Evolutionary conservation across 1,139 yeast species (phyloP), one percentile per base, ranked within the genome.

Genomic region (Suhomyces kunorum): DNA sequence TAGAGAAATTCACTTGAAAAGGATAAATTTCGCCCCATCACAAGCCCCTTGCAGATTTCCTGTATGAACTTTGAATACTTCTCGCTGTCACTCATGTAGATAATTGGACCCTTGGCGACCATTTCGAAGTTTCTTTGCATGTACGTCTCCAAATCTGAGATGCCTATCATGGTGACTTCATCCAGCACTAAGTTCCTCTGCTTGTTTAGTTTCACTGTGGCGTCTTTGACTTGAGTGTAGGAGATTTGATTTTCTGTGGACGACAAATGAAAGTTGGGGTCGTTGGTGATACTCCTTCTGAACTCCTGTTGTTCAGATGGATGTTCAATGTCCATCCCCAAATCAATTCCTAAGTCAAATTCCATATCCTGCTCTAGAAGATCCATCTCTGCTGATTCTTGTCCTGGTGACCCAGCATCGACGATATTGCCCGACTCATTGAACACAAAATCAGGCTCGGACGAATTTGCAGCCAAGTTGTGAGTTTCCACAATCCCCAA

Each of bases 211-310:
- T 8, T 20, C 2, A 20, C 6, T 2, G 24, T n/a, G 4, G n/a
- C n/a, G n/a, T 20, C 11, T n/a, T 20, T 20, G 24, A 17, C 36
- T 6, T 18, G 29, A n/a, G 16, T 23, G 14, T 33, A 33, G 12
- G 36, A 33, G n/a, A 33, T 32, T 14, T 29, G 39, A 9, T 43
- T 30, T 9, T 42, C 49, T n/a, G 35, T 40, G 2, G 51, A 47
- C 3, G 53, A 44, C 24, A 49, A 18, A 22, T 45, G 50, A 28
- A 50, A 50, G 22, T 45, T 39, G 6, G 49, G 42, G 25, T 51
- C 53, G 24, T 40, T 41, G 9, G 45, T 41, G 9, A 47, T 38
- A 26, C 44, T 46, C 22, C 36, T 33, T 2, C 28, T 23, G 6
- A 28, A 12, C 23, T 38, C 33, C 6, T 24, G 32, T 5, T 30